Base-by-base conservation (phyloP, 1,284 basidiomycete genomes). In the Polyporus tsugae region DNA sequence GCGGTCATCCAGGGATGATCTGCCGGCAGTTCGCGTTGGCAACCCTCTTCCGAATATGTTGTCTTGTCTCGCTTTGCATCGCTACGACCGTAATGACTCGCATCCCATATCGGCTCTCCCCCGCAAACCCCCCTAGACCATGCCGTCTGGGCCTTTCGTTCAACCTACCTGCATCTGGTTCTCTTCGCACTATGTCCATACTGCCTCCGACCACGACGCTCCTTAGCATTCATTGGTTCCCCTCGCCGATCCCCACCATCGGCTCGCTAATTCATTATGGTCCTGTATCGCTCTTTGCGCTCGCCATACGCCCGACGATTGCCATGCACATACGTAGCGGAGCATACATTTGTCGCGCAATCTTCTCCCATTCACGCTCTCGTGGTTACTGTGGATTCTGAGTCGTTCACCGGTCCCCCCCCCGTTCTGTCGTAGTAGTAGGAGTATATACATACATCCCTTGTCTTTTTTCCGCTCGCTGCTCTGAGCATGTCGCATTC, bases 1-100 rank as follows among this genome's bases (percentile, higher is more conserved):
- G 69, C 76, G 11, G 77, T 77, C 65, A 66, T 70, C 58, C 77
- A 65, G 73, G 55, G 63, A 29, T 44, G 41, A 35, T 33, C 29
- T 53, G 49, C 58, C 36, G 46, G 46, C 46, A 25, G 9, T 17
- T 53, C 25, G 29, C 44, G 44, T 52, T 41, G 59, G 55, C 61
- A 65, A 61, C 19, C 22, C 36, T 53, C 61, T 39, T 59, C 15
- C 44, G 13, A 25, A 35, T 35, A 55, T 55, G 52, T 29, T 55
- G 29, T 55, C 60, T 46, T 55, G 53, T 68, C 33, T 59, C n/a
- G 41, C 57, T 49, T 22, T 62, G 17, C 65, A 64, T 58, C 52
- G 63, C 69, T 33, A 71, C 63, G 72, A 69, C 67, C 68, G 35
- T 73, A 29, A 71, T 58, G 71, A 72, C 63, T 59, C 63, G 65